phyloP scores from a whole-genome alignment of 75 land plant genomes.

The Picea glauca region DNA sequence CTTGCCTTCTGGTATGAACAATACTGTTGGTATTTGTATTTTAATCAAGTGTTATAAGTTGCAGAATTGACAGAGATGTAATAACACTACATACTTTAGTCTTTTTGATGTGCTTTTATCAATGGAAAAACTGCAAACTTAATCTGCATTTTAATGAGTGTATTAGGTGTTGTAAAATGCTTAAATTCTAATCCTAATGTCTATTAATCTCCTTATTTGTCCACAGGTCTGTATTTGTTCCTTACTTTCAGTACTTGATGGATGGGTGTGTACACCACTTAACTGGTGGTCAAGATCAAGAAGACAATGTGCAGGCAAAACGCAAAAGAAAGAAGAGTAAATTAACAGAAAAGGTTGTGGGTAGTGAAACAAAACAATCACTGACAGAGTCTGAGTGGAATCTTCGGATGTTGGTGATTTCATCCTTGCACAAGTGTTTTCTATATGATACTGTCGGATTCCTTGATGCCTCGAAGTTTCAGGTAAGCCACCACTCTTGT shows the following conservation, averaged over 20 bases:
- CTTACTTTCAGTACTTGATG: constrained; percentile 84
- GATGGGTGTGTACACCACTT: constrained; percentile 58
- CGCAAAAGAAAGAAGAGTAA: constrained; percentile 66
- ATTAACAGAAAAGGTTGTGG: constrained; percentile 13
- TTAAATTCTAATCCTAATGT: neutral
- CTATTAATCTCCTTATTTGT: constrained; percentile 3
- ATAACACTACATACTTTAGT: too few species aligned
- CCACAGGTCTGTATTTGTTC: constrained; percentile 89
- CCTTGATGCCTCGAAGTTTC: constrained; percentile 78
- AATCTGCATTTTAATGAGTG: neutral
- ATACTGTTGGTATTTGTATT: neutral
- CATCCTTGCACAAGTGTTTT: constrained; percentile 82
- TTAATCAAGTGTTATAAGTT: neutral
- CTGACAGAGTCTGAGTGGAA: constrained; percentile 56
- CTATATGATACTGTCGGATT: constrained; percentile 79
- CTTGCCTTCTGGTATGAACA: neutral
- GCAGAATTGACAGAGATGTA: too few species aligned
- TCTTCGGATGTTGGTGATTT: constrained; percentile 62
- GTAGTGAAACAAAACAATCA: constrained; percentile 6
- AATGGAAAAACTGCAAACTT: neutral
- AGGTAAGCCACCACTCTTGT: constrained; percentile 30
- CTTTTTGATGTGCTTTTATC: neutral
- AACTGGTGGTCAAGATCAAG: constrained; percentile 26
- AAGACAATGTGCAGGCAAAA: neutral
- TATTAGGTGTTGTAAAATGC: neutral